phyloP scores from a whole-genome alignment of 2,329 filamentous ascomycete genomes.

The Emergomyces africanus region DNA sequence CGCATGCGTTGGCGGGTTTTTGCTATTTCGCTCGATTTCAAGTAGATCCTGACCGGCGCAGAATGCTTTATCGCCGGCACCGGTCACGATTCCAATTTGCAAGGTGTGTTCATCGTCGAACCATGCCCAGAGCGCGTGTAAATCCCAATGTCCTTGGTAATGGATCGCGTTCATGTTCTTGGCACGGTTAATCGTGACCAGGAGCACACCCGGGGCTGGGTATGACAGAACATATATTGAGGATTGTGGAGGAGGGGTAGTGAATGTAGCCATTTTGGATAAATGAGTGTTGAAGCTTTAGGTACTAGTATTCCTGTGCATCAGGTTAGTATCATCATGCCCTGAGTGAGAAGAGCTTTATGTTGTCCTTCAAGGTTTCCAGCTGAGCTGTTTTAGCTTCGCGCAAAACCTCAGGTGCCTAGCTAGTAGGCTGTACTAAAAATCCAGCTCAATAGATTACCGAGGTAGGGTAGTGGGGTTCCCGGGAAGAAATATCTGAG shows the following conservation, averaged over 20 bases:
- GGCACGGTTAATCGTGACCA: conserved; percentile 33
- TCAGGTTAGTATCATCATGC: not conserved
- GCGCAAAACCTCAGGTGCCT: not conserved
- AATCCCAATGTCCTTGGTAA: conserved; percentile 26
- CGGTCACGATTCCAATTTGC: conserved; percentile 31
- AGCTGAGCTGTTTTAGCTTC: not conserved
- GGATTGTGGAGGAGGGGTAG: conserved; percentile 7
- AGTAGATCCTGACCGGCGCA: conserved; percentile 34
- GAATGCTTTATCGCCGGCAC: conserved; percentile 31
- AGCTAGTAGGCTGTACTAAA: not conserved
- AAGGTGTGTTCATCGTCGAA: conserved; percentile 29
- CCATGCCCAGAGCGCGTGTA: conserved; percentile 28
- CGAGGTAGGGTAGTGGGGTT: not conserved
- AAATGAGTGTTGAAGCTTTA: not conserved
- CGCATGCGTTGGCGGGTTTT: conserved; percentile 14
- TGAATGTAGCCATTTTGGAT: not conserved
- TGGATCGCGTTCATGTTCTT: conserved; percentile 30
- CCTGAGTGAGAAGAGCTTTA: not conserved
- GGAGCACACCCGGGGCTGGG: conserved; percentile 29
- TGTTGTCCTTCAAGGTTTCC: not conserved
- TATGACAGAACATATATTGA: conserved; percentile 21
- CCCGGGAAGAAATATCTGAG: not conserved
- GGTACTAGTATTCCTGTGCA: not conserved
- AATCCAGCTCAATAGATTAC: not conserved
- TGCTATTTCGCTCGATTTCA: conserved; percentile 26